Evolutionary conservation across 1,284 basidiomycete species (phyloP), one percentile per base, ranked within the genome.

Genomic region (Moesziomyces sp.): DNA sequence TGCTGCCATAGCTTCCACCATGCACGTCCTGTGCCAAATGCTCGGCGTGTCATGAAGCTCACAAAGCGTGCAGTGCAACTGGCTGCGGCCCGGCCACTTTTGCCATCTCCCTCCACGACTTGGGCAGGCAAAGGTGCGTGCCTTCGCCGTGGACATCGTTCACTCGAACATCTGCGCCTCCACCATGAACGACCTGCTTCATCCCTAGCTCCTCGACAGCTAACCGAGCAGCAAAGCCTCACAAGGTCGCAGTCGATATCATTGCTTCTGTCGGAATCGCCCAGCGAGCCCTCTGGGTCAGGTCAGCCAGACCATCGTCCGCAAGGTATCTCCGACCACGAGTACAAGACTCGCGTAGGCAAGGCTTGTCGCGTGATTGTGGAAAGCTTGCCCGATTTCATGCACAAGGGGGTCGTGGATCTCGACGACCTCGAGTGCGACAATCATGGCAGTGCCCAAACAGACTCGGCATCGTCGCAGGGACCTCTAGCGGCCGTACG

Each of bases 261-360:
- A 28, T 28, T 28, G 26, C 52, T 63, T 4, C 19, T 55, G 0
- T 63, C 60, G 4, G 49, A 51, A n/a, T 34, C 57, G 21, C 30
- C 49, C 14, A 28, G 19, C 21, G 23, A 42, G 7, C 18, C 56
- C 4, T 11, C 16, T 34, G n/a, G 45, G 8, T 43, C 66, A 0
- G n/a, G 38, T 1, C 18, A 16, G 30, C 56, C 60, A 5, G 48
- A 34, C 6, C 30, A 34, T 11, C 11, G 34, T 10, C 23, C 24
- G 8, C 38, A 24, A 21, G 49, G 55, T 6, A 59, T 69, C 26
- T 59, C 66, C 8, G 76, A 78, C 26, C 75, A 77, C 38, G 77
- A 79, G 46, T 79, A 79, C 28, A 63, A 69, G 51, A 60, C 59
- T 6, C 38, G 77, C n/a, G 60, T 79, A 7, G 75, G 75, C 45